A percentile compares a stretch with the other conserved stretches of the same genome.
phyloP scores from a whole-genome alignment of 2,329 filamentous ascomycete genomes.

The Aspergillus melleus region DNA sequence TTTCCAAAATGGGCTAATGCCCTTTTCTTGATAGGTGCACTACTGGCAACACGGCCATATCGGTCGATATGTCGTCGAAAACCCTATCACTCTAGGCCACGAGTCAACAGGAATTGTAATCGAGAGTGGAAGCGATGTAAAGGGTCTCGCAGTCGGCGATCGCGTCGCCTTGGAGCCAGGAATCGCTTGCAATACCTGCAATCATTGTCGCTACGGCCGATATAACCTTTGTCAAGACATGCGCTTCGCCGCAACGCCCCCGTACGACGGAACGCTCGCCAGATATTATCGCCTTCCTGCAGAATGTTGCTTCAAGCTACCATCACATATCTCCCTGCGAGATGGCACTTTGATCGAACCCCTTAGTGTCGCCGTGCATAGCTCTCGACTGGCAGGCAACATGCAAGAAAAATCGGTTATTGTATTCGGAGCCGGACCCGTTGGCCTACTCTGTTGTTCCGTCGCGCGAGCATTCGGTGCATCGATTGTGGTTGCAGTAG shows the following conservation, averaged over 20 bases:
- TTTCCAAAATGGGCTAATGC: too few species aligned
- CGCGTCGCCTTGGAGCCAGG: conserved; percentile 74
- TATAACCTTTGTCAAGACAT: conserved; percentile 88
- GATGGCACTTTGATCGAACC: conserved; percentile 88
- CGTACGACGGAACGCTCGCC: conserved; percentile 79
- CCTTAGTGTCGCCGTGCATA: conserved; percentile 78
- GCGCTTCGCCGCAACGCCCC: conserved; percentile 85
- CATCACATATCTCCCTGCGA: conserved; percentile 58
- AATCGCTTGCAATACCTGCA: conserved; percentile 68
- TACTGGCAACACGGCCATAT: conserved; percentile 43
- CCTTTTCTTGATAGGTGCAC: conserved; percentile 28
- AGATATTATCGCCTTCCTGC: conserved; percentile 77
- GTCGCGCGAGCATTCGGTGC: conserved; percentile 81
- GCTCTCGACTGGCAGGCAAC: conserved; percentile 69
- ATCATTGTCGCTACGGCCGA: conserved; percentile 69
- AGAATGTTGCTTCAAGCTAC: conserved; percentile 88
- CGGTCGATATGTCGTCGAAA: conserved; percentile 36
- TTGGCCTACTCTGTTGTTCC: conserved; percentile 80
- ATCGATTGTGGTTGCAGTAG: conserved; percentile 73
- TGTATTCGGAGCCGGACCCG: conserved; percentile 80
- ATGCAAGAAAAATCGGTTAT: conserved; percentile 73
- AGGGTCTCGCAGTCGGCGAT: conserved; percentile 61
- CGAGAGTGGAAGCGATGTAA: conserved; percentile 56
- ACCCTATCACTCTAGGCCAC: conserved; percentile 57
- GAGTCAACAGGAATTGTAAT: conserved; percentile 67